A percentile compares a stretch with the other conserved stretches of the same genome.
phyloP scores from a whole-genome alignment of 129 eudicot species.

The Silybum marianum region DNA sequence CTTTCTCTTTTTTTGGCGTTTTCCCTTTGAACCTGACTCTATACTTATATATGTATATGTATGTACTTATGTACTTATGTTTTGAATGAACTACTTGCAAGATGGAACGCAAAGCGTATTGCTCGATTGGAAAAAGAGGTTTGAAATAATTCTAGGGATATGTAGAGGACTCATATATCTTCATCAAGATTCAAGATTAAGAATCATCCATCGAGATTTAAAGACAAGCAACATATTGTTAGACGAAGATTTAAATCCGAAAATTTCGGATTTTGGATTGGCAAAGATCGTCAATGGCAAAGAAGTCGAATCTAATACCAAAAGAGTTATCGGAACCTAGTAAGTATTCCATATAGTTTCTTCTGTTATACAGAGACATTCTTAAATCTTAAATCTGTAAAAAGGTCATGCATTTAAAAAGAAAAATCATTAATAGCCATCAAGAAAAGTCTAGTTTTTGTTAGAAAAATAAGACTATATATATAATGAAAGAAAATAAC shows the following conservation, averaged over 20 bases:
- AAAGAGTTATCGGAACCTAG: constrained; percentile 54
- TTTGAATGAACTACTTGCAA: not conserved
- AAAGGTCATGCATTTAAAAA: not conserved
- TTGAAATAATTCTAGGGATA: constrained; percentile 52
- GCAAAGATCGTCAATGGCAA: constrained; percentile 49
- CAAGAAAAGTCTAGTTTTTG: not conserved
- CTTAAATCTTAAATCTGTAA: not conserved
- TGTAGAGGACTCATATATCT: constrained; percentile 60
- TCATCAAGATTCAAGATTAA: constrained; percentile 66
- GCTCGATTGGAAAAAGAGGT: constrained; percentile 49
- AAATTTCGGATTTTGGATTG: constrained; percentile 52
- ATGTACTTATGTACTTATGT: too few species aligned
- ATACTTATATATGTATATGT: too few species aligned
- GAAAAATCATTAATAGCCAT: not conserved
- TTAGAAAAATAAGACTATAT: not conserved
- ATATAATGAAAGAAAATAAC: not conserved
- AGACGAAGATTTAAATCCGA: constrained; percentile 49
- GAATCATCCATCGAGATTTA: constrained; percentile 57
- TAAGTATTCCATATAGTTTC: constrained; percentile 22
- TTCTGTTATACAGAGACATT: not conserved
- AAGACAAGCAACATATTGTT: constrained; percentile 51
- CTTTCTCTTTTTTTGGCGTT: too few species aligned
- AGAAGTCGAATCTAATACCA: constrained; percentile 48
- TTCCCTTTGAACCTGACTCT: too few species aligned
- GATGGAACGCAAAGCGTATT: constrained; percentile 36